These are phyloP conservation scores for Nemania sp. DNA, from an alignment of 2,329 filamentous ascomycete species.

Conservation along the genomic window DNA sequence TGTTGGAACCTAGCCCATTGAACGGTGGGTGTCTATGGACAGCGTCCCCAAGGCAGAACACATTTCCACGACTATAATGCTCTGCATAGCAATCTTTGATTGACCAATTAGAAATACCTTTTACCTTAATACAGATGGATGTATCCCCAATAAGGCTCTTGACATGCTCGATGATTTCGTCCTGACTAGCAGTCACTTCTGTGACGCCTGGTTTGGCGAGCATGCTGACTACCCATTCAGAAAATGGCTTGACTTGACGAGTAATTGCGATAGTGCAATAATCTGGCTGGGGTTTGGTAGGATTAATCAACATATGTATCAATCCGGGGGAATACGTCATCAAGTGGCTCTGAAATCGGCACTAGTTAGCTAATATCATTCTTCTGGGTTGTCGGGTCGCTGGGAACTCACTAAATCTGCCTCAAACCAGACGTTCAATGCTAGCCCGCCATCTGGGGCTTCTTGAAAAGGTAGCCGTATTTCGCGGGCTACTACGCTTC, in stretches of 20 bases:
- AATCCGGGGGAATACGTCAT: conserved; percentile 30
- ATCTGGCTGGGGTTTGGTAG: conserved; percentile 33
- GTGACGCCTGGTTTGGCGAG: conserved; percentile 31
- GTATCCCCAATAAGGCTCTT: conserved; percentile 30
- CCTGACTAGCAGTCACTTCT: conserved; percentile 23
- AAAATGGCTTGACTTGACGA: conserved; percentile 33
- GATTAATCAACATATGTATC: conserved; percentile 33
- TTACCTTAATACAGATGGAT: conserved; percentile 21
- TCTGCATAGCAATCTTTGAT: conserved; percentile 35
- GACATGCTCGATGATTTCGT: conserved; percentile 32
- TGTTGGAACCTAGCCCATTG: conserved; percentile 32
- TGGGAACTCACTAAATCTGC: conserved; percentile 30
- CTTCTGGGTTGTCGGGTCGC: background rate
- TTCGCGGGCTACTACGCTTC: conserved; percentile 34
- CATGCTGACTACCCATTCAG: conserved; percentile 36
- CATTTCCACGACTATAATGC: conserved; percentile 27
- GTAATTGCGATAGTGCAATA: conserved; percentile 33
- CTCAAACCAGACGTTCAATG: conserved; percentile 37
- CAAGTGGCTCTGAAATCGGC: conserved; percentile 21
- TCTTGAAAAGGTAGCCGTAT: conserved; percentile 30
- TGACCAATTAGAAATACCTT: conserved; percentile 30
- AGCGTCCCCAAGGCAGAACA: conserved; percentile 34
- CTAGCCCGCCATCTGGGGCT: conserved; percentile 24
- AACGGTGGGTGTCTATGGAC: conserved; percentile 35
- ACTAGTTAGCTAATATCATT: conserved; percentile 6